Percentiles rank a stretch among this genome's conserved stretches.
These are phyloP conservation scores for Spergularia bocconei DNA, from an alignment of 148 eudicot genomes.

Conservation along the genomic window DNA sequence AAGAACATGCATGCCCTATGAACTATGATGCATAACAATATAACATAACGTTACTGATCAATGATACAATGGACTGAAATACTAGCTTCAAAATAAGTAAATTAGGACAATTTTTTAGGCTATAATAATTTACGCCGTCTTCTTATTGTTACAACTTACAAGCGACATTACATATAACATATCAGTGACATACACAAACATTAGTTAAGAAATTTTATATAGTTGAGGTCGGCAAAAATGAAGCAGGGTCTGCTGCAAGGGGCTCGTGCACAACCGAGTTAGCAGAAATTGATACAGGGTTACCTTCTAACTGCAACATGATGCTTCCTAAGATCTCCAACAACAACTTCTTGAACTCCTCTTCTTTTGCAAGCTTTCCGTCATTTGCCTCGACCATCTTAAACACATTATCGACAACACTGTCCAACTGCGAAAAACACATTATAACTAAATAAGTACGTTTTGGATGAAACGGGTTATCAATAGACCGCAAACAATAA, in stretches of 20 bases:
- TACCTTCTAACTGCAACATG: constrained; percentile 78
- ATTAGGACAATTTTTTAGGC: not conserved
- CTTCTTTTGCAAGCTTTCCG: constrained; percentile 60
- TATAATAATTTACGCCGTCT: not conserved
- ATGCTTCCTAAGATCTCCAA: constrained; percentile 67
- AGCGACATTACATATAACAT: not conserved
- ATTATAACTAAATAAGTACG: not conserved
- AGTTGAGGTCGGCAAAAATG: constrained; percentile 51
- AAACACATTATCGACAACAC: constrained; percentile 35
- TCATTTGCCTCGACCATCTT: constrained; percentile 64
- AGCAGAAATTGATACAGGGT: constrained; percentile 56
- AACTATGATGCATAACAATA: not conserved
- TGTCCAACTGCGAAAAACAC: constrained; percentile 56
- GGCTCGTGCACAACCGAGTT: constrained; percentile 94
- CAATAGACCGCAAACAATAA: not conserved
- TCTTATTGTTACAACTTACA: constrained; percentile 14
- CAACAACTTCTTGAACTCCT: constrained; percentile 81
- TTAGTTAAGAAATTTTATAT: constrained; percentile 5
- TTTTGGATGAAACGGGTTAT: not conserved
- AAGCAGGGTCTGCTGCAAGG: constrained; percentile 52
- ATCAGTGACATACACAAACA: not conserved
- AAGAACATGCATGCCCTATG: not conserved
- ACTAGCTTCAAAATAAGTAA: not conserved
- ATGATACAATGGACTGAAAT: not conserved
- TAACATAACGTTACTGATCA: not conserved